Conservation (phyloP, 257 asterid genomes). For the Sherardia arvensis region DNA sequence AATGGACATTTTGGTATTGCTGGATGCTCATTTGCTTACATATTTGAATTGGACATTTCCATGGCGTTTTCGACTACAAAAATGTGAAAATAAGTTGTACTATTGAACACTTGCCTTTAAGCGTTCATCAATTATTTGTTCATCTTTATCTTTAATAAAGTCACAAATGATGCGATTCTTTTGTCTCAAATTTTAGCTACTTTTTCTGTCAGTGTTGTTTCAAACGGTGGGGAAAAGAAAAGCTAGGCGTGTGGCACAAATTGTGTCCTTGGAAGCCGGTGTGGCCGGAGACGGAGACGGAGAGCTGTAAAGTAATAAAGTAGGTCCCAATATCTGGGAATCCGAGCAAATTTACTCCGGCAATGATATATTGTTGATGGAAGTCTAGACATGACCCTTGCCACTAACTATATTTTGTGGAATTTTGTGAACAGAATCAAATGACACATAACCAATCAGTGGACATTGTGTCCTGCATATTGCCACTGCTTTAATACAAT, state of each 20-base stretch:
- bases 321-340: neutral
- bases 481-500: neutral
- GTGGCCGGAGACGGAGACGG: neutral
- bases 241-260: neutral
- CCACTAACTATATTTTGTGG: neutral
- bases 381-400: neutral
- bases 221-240: neutral
- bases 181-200: too few species aligned
- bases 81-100: too few species aligned
- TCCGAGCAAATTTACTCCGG: neutral
- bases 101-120: too few species aligned
- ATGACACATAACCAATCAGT: too few species aligned
- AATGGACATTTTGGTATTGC: neutral
- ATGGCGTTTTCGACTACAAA: neutral
- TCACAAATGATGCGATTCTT: too few species aligned
- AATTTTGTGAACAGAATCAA: neutral
- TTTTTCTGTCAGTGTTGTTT: too few species aligned
- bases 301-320: neutral
- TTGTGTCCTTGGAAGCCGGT: neutral
- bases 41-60: neutral
- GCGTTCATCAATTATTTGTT: too few species aligned
- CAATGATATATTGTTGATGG: neutral
- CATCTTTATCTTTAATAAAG: too few species aligned
- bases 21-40: neutral
- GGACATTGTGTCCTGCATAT: neutral